Conservation (phyloP, 371 early-diverging fungal genomes). For the Mortierella sp. region DNA sequence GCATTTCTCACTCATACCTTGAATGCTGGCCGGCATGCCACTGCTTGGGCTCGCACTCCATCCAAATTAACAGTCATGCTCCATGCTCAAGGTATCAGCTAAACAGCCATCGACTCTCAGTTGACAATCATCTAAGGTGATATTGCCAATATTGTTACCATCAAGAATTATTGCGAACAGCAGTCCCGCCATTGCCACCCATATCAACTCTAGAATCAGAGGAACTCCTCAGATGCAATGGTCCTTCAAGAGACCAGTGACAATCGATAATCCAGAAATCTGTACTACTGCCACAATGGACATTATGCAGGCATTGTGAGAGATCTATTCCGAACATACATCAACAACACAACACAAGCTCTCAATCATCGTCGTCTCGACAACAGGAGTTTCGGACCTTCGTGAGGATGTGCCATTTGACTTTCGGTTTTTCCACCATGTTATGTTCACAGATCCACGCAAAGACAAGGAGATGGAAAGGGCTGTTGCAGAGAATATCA, state of each 20-base stretch:
- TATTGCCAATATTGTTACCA: slow-evolving; percentile 19
- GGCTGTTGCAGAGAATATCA: slow-evolving; percentile 6
- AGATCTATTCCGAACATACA: slow-evolving; percentile 29
- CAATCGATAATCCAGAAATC: slow-evolving; percentile 33
- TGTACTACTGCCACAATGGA: slow-evolving; percentile 32
- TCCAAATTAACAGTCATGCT: slow-evolving; percentile 39
- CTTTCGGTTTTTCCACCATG: slow-evolving; percentile 31
- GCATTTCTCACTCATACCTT: slow-evolving; percentile 34
- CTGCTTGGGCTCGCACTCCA: slow-evolving; percentile 42
- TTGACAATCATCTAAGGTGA: slow-evolving; percentile 39
- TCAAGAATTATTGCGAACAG: slow-evolving; percentile 24
- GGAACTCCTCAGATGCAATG: slow-evolving; percentile 23
- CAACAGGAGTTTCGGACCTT: slow-evolving; percentile 37
- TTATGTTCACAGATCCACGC: slow-evolving; percentile 32
- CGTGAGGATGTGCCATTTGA: slow-evolving; percentile 42
- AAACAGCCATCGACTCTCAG: slow-evolving; percentile 27
- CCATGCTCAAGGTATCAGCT: slow-evolving; percentile 28
- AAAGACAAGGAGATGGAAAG: slow-evolving; percentile 50
- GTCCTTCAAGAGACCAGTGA: slow-evolving; percentile 24
- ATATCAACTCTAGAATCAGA: slow-evolving; percentile 42
- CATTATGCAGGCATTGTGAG: slow-evolving; percentile 26
- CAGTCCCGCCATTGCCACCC: slow-evolving; percentile 15
- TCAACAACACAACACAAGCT: slow-evolving; percentile 27
- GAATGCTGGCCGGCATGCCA: slow-evolving; percentile 36
- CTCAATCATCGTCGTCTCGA: slow-evolving; percentile 32